A percentile compares a stretch with the other conserved stretches of the same genome.
Conservation (phyloP, 2,329 filamentous ascomycete species). For the Zelopaecilomyces penicillatus region DNA sequence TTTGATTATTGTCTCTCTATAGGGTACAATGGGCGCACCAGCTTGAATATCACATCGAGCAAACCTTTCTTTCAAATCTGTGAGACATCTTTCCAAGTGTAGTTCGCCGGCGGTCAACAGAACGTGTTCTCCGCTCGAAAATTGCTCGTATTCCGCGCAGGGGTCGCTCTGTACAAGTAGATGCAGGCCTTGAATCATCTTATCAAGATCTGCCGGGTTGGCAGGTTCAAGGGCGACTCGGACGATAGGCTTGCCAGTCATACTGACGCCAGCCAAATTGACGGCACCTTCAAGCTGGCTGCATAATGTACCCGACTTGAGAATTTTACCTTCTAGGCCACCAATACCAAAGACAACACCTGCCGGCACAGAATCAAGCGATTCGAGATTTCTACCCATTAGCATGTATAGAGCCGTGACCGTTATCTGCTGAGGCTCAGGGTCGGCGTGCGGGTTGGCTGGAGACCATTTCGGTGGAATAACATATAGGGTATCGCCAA, state of each 20-base stretch:
- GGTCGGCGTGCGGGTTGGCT: constrained; percentile 59
- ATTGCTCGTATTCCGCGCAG: constrained; percentile 90
- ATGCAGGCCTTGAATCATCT: constrained; percentile 84
- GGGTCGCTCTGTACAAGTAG: constrained; percentile 91
- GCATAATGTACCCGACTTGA: constrained; percentile 92
- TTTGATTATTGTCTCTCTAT: constrained; percentile 82
- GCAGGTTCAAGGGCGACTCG: constrained; percentile 90
- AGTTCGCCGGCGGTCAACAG: constrained; percentile 88
- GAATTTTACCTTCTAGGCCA: constrained; percentile 83
- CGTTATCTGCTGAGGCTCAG: constrained; percentile 72
- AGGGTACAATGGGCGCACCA: constrained; percentile 89
- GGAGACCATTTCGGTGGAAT: constrained; percentile 90
- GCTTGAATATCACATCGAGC: constrained; percentile 91
- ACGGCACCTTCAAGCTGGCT: constrained; percentile 78
- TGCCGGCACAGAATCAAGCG: constrained; percentile 75
- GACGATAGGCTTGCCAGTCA: constrained; percentile 83
- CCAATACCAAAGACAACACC: constrained; percentile 94
- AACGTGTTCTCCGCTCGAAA: constrained; percentile 89
- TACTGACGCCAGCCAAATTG: constrained; percentile 78
- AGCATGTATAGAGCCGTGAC: constrained; percentile 87
- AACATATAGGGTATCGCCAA: constrained; percentile 87
- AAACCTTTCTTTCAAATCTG: constrained; percentile 86
- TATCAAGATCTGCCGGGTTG: constrained; percentile 83
- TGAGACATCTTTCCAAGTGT: constrained; percentile 87
- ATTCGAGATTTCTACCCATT: constrained; percentile 86